Base-by-base conservation (phyloP, 768 basidiomycete genomes). In the Lactarius hatsudake region DNA sequence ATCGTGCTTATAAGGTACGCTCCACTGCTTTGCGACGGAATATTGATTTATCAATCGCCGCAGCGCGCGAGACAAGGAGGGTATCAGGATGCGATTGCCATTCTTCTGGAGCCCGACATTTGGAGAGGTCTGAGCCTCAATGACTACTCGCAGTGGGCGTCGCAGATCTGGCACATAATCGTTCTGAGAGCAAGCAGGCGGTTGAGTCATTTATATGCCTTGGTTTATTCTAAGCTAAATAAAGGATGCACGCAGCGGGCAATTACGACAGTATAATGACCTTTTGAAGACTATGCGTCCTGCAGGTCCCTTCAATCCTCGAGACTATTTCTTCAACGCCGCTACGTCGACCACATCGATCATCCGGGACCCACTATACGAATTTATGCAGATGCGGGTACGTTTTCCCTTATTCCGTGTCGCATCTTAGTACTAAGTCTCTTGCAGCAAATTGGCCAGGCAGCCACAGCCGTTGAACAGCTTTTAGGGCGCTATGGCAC, bases 151-250 rank as follows among this genome's bases (percentile, higher is more conserved):
- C 77, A 81, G 40, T 94, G 93, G 93, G 86, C 89, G 23, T 79
- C 81, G 58, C 84, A 88, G 73, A 82, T 93, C 55, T 94, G 92
- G 93, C 85, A 91, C 73, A 83, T 91, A 62, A 79, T 94, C 32
- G 82, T 81, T 15, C 75, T 92, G 66, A 83, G 89, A 28, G 84
- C 87, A 15, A 86, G 84, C 65, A 86, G 93, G 62, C 83, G 87
- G 92, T 90, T 68, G 40, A 53, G 61, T 64, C 30, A 9, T 42
- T 56, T 40, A 36, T 38, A 40, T 28, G 43, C 6, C 32, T 12
- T 34, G 15, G 36, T 57, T 32, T 12, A 20, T 32, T 53, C 51
- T 40, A 43, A 64, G 56, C 38, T 64, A 45, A 66, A n/a, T 23
- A 45, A 53, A 26, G 61, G 30, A 34, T 63, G 51, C n/a, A 8